Conservation (phyloP, 805 yeast species). For the Sugiyamaella qingdaonensis region DNA sequence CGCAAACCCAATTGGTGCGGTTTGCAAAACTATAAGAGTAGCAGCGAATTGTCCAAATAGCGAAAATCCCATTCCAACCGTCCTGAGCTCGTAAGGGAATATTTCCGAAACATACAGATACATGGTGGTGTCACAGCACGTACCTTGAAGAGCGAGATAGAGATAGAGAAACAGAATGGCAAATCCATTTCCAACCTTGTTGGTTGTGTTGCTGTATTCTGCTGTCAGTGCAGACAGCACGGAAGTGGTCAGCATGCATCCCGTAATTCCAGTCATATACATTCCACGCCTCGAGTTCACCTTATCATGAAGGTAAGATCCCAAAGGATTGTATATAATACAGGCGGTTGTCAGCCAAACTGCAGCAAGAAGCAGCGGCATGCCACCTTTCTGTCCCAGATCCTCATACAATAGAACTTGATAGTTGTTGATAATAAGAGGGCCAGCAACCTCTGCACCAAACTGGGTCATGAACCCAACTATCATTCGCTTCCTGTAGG, state of each 20-base stretch:
- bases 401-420: not conserved
- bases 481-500: slow-evolving; percentile 10
- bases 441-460: slow-evolving; percentile 2
- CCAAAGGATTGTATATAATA: not conserved
- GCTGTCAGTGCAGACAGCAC: not conserved
- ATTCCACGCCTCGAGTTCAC: not conserved
- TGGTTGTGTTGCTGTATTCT: not conserved
- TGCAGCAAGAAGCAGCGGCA: not conserved
- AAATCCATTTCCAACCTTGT: not conserved
- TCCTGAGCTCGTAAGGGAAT: slow-evolving; percentile 30
- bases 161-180: slow-evolving; percentile 2
- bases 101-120: slow-evolving; percentile 3
- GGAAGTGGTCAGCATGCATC: slow-evolving; percentile 4
- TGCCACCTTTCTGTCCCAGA: slow-evolving; percentile 1
- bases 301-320: not conserved
- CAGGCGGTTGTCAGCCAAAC: slow-evolving; percentile 4
- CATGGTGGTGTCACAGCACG: slow-evolving; percentile 2
- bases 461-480: slow-evolving; percentile 6
- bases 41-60: slow-evolving; percentile 16
- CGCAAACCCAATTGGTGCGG: slow-evolving; percentile 36
- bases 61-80: slow-evolving; percentile 37
- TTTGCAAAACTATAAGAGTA: slow-evolving; percentile 26
- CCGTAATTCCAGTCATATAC: slow-evolving; percentile 2
- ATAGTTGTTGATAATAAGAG: slow-evolving; percentile 7
- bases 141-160: not conserved